Evolutionary conservation across 2,329 filamentous ascomycete species (phyloP).

Genomic region (Colletotrichum salicis): DNA sequence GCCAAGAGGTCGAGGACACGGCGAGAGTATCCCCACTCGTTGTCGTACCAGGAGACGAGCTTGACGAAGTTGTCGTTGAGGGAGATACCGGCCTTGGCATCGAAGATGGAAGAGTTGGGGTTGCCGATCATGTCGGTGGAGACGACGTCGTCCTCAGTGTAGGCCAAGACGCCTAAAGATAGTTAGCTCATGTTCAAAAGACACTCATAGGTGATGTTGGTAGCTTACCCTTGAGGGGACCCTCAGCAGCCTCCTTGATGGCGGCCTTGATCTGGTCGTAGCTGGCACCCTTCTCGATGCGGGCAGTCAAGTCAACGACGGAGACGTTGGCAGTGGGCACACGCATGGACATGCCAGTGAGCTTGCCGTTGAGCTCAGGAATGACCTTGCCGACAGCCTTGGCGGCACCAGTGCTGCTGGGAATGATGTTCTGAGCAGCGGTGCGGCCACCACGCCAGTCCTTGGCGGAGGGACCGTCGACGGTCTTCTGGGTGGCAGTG

Average conservation of each 20-base stretch:
- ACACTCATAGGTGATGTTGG: background rate
- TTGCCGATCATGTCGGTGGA: slow-evolving; percentile 95
- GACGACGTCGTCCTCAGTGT: slow-evolving; percentile 98
- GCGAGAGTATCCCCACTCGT: slow-evolving; percentile 99
- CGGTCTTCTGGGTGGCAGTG: slow-evolving; percentile 99
- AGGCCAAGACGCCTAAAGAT: slow-evolving; percentile 79
- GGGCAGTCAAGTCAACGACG: slow-evolving; percentile 95
- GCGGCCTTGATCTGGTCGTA: slow-evolving; percentile 94
- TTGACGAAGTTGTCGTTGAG: slow-evolving; percentile 99
- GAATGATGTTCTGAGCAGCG: slow-evolving; percentile 99
- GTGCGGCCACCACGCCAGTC: slow-evolving; percentile 99
- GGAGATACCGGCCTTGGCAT: slow-evolving; percentile 98
- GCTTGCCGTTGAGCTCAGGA: slow-evolving; percentile 97
- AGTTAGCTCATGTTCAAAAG: slow-evolving; percentile 14
- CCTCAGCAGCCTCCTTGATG: slow-evolving; percentile 88
- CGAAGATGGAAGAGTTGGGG: slow-evolving; percentile 95
- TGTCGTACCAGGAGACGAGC: slow-evolving; percentile 98
- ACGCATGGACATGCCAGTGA: slow-evolving; percentile 99
- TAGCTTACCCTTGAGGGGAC: slow-evolving; percentile 82
- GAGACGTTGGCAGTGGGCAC: slow-evolving; percentile 99
- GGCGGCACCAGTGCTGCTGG: slow-evolving; percentile 97
- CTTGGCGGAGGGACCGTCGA: slow-evolving; percentile 97
- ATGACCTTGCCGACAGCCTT: slow-evolving; percentile 99
- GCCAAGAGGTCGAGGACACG: slow-evolving; percentile 85
- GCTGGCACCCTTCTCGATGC: slow-evolving; percentile 87